Evolutionary conservation across 495 filamentous ascomycete species (phyloP).

Genomic region (Paragyromitra xinjiangensis): DNA sequence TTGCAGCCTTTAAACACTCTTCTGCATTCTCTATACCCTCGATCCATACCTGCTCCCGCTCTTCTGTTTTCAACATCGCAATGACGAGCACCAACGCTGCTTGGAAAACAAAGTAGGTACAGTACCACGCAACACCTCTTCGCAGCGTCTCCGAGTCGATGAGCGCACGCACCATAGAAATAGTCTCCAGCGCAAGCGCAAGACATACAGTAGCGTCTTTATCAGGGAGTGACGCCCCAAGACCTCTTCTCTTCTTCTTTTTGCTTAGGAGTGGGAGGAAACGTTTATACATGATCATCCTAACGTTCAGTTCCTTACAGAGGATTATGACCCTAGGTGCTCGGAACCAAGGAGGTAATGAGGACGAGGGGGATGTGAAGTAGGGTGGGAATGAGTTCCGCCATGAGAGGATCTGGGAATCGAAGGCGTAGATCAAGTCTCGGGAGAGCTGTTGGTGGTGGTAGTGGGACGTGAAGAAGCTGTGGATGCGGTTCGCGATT

Average conservation of each 20-base stretch:
- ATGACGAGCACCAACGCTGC: conserved; percentile 57
- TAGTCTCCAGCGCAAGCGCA: conserved; percentile 54
- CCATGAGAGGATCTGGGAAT: conserved; percentile 55
- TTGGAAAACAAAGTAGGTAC: conserved; percentile 60
- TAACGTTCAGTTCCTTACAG: conserved; percentile 58
- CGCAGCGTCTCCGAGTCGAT: conserved; percentile 45
- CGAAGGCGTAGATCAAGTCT: conserved; percentile 51
- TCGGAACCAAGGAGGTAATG: conserved; percentile 52
- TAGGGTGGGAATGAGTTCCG: conserved; percentile 46
- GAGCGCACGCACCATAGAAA: conserved; percentile 52
- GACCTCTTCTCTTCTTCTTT: conserved; percentile 18
- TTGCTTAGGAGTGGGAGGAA: conserved; percentile 51
- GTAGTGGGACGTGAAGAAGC: conserved; percentile 49
- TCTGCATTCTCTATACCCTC: conserved; percentile 32
- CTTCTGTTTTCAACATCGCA: conserved; percentile 37
- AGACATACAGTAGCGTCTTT: conserved; percentile 51
- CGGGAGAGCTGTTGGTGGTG: conserved; percentile 48
- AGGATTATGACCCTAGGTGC: conserved; percentile 53
- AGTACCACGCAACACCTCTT: conserved; percentile 57
- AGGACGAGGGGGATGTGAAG: conserved; percentile 33
- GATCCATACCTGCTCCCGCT: conserved; percentile 25
- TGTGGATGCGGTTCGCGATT: conserved; percentile 57
- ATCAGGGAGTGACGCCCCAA: conserved; percentile 19
- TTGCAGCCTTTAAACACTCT: conserved; percentile 32
- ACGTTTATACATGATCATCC: conserved; percentile 57